Percentiles rank a stretch among this genome's conserved stretches.
phyloP scores from a whole-genome alignment of 2,329 filamentous ascomycete genomes.

The Hypoxylon sp. region DNA sequence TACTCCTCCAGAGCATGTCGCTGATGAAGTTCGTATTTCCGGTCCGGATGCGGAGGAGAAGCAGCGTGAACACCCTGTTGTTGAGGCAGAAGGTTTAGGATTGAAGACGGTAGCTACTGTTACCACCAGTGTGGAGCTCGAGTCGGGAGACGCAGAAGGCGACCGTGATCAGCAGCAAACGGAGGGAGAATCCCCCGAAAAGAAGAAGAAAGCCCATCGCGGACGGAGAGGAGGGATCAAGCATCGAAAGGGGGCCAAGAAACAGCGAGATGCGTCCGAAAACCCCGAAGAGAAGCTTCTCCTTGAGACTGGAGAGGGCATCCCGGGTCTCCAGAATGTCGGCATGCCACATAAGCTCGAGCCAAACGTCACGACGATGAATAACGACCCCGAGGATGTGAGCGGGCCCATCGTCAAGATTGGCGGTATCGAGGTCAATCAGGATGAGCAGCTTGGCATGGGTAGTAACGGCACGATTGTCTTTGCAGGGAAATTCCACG shows the following conservation, averaged over 20 bases:
- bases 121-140: slow-evolving; percentile 37
- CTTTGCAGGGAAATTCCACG: slow-evolving; percentile 93
- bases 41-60: slow-evolving; percentile 20
- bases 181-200: slow-evolving; percentile 54
- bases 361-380: slow-evolving; percentile 70
- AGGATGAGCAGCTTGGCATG: slow-evolving; percentile 73
- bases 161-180: slow-evolving; percentile 46
- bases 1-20: background rate
- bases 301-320: slow-evolving; percentile 55
- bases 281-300: slow-evolving; percentile 61
- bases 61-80: slow-evolving; percentile 5
- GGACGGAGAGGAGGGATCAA: slow-evolving; percentile 79
- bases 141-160: slow-evolving; percentile 24
- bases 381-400: slow-evolving; percentile 69
- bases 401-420: slow-evolving; percentile 70
- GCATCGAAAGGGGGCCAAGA: slow-evolving; percentile 70
- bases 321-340: slow-evolving; percentile 73
- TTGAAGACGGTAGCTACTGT: slow-evolving; percentile 31
- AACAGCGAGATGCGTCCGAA: slow-evolving; percentile 64
- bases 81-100: slow-evolving; percentile 23
- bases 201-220: slow-evolving; percentile 75
- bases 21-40: slow-evolving; percentile 6
- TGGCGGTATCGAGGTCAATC: slow-evolving; percentile 73
- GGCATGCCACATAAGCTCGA: slow-evolving; percentile 66
- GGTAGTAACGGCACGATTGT: slow-evolving; percentile 98